phyloP scores from a whole-genome alignment of 495 filamentous ascomycete genomes.

The Achaetomiella virescens region DNA sequence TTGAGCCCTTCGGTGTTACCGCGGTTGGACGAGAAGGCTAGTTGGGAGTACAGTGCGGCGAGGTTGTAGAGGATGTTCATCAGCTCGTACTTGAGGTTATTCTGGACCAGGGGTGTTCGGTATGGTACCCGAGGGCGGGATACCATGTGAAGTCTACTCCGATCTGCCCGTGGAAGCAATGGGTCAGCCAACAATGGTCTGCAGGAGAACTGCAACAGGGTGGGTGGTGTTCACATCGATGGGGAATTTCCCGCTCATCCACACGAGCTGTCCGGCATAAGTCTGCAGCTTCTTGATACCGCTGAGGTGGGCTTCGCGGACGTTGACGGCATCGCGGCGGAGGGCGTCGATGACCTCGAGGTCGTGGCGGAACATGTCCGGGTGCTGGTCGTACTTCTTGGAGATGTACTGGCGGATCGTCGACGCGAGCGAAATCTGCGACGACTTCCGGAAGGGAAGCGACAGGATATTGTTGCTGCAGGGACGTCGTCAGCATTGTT shows the following conservation, averaged over 20 bases:
- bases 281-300: constrained; percentile 79
- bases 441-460: constrained; percentile 82
- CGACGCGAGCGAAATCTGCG: constrained; percentile 64
- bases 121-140: constrained; percentile 85
- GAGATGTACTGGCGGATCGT: constrained; percentile 96
- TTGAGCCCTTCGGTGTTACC: constrained; percentile 77
- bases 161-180: constrained; percentile 49
- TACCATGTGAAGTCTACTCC: constrained; percentile 96
- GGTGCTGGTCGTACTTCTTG: constrained; percentile 97
- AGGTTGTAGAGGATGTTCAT: constrained; percentile 92
- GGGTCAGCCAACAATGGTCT: constrained; percentile 17
- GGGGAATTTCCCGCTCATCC: constrained; percentile 92
- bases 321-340: constrained; percentile 74
- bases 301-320: constrained; percentile 82
- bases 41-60: constrained; percentile 85
- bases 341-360: constrained; percentile 79
- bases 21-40: constrained; percentile 75
- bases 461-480: constrained; percentile 42
- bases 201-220: neutral
- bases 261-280: constrained; percentile 90
- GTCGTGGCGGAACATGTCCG: constrained; percentile 92
- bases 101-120: constrained; percentile 71
- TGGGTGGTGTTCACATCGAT: constrained; percentile 70
- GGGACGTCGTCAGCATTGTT: neutral
- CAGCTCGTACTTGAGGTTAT: constrained; percentile 92